Percentiles rank a stretch among this genome's conserved stretches.
Evolutionary conservation across 1,284 basidiomycete genomes (phyloP).

Genomic region (Schizopora paradoxa): DNA sequence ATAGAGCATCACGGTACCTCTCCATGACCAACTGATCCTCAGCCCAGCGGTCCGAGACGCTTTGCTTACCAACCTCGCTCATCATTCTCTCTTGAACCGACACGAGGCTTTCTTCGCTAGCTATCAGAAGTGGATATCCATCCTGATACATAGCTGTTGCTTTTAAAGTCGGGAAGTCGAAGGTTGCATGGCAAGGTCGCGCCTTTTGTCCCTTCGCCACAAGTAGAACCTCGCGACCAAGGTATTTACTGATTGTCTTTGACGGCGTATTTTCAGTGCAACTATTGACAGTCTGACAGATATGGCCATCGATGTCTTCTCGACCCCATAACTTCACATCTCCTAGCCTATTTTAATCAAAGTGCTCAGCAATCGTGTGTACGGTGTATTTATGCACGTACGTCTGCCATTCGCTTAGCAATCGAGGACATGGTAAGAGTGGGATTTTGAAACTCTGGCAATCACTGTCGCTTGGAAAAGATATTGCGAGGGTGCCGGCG

Average conservation of each 20-base stretch:
- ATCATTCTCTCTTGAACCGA: slow-evolving; percentile 43
- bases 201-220: slow-evolving; percentile 58
- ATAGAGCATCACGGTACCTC: slow-evolving; percentile 43
- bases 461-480: slow-evolving; percentile 53
- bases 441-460: slow-evolving; percentile 54
- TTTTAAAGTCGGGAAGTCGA: slow-evolving; percentile 48
- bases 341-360: slow-evolving; percentile 39
- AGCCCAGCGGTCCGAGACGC: slow-evolving; percentile 54
- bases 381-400: slow-evolving; percentile 34
- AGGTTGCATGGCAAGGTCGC: slow-evolving; percentile 47
- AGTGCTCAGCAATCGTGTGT: background rate
- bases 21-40: slow-evolving; percentile 50
- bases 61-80: slow-evolving; percentile 47
- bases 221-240: slow-evolving; percentile 54
- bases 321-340: slow-evolving; percentile 47
- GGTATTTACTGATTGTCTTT: slow-evolving; percentile 50
- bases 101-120: slow-evolving; percentile 58
- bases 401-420: slow-evolving; percentile 50
- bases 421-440: slow-evolving; percentile 45
- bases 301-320: slow-evolving; percentile 54
- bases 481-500: slow-evolving; percentile 45
- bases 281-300: slow-evolving; percentile 41
- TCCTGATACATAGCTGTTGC: slow-evolving; percentile 62
- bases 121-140: slow-evolving; percentile 60
- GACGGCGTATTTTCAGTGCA: slow-evolving; percentile 37